Evolutionary conservation across 208 protist genomes (phyloP), one percentile per base, ranked within the genome.

Genomic region (Kentomonas sorsogonicus): DNA sequence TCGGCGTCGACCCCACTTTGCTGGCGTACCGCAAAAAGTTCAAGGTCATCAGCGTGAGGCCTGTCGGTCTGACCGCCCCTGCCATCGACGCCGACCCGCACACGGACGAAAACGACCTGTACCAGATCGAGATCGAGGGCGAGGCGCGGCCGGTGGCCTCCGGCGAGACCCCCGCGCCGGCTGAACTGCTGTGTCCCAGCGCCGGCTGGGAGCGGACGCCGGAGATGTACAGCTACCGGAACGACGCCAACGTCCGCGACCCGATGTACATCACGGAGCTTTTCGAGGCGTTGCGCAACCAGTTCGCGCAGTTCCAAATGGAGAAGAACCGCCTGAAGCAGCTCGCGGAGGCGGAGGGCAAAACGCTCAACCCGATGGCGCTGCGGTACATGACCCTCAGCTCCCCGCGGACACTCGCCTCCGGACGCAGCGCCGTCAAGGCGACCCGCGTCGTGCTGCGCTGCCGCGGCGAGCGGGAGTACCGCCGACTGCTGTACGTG

Each of bases 401-500:
- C n/a, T n/a, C n/a, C n/a, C n/a, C n/a, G n/a, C n/a, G n/a, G n/a
- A n/a, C n/a, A n/a, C n/a, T n/a, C n/a, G n/a, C n/a, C n/a, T n/a
- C n/a, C n/a, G n/a, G n/a, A n/a, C n/a, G n/a, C n/a, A n/a, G n/a
- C n/a, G n/a, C n/a, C n/a, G n/a, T n/a, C n/a, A n/a, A n/a, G n/a
- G n/a, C n/a, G n/a, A n/a, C n/a, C n/a, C n/a, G n/a, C n/a, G 31
- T 55, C 38, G 22, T 63, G 3, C 43, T 77, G 10, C 71, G 71
- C 45, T 69, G 55, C 15, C 58, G 56, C 11, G 60, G 36, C 55
- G 71, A 77, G 20, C 34, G 61, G 7, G 71, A 77, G n/a, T 77
- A 67, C 58, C 67, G 77, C 2, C 74, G 72, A 13, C 71, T 86
- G 43, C 66, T 60, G 56, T 89, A 81, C 53, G 74, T 85, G 0